Conservation (phyloP, 768 basidiomycete genomes). For the Panaeolus cyanescens region DNA sequence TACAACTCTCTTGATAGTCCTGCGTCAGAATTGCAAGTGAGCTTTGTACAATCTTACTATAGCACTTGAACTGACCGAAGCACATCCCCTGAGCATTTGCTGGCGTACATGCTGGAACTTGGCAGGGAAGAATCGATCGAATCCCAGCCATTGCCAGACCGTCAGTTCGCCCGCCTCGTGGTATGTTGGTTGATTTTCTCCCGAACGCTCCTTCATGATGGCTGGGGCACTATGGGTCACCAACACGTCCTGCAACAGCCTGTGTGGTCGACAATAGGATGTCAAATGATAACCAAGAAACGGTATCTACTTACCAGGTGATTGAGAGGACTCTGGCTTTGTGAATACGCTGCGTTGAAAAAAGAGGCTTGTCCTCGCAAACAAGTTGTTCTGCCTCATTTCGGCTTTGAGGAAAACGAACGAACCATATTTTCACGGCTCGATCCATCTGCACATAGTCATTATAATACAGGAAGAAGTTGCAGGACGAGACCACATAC, state of each 20-base stretch:
- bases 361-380: constrained; percentile 75
- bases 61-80: constrained; percentile 48
- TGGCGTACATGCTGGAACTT: constrained; percentile 27
- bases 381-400: constrained; percentile 11
- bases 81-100: constrained; percentile 53
- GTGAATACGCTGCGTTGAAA: constrained; percentile 68
- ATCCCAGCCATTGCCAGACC: constrained; percentile 70
- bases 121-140: constrained; percentile 65
- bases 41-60: neutral
- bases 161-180: constrained; percentile 52
- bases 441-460: constrained; percentile 59
- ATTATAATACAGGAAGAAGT: neutral
- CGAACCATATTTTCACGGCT: constrained; percentile 73
- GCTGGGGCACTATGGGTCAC: constrained; percentile 56
- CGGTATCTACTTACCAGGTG: constrained; percentile 47
- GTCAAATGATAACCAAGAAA: neutral
- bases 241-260: constrained; percentile 60
- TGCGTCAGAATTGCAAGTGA: constrained; percentile 22
- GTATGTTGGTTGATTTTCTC: constrained; percentile 27
- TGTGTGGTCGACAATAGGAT: constrained; percentile 22
- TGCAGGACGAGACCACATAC: constrained; percentile 38
- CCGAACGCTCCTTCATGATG: constrained; percentile 35
- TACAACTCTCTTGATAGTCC: constrained; percentile 82
- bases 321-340: constrained; percentile 65
- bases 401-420: constrained; percentile 44